Percentiles rank a stretch among this genome's conserved stretches.
Conservation (phyloP, 257 asterid species). For the Scutellaria minor region DNA sequence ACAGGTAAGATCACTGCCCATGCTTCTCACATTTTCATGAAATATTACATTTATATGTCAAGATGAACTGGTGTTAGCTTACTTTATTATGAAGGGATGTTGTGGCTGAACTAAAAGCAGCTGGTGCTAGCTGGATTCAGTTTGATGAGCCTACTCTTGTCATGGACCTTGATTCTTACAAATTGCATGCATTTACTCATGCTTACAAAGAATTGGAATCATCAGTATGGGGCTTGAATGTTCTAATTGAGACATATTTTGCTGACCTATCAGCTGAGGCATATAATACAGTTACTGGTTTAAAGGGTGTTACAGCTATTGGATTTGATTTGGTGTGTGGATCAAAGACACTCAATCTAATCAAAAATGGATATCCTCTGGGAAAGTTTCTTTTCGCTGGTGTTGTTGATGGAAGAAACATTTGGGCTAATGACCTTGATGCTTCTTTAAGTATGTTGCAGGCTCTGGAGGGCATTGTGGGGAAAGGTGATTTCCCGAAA, state of each 20-base stretch:
- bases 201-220: conserved; percentile 70
- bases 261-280: conserved; percentile 73
- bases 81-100: conserved; percentile 61
- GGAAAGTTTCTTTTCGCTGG: conserved; percentile 83
- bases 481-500: conserved; percentile 54
- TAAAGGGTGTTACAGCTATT: conserved; percentile 71
- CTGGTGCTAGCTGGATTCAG: conserved; percentile 87
- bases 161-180: conserved; percentile 67
- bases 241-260: conserved; percentile 76
- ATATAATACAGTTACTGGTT: conserved; percentile 55
- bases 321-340: conserved; percentile 88
- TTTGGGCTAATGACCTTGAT: conserved; percentile 86
- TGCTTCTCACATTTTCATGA: no score
- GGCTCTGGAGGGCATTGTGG: conserved; percentile 65
- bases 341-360: conserved; percentile 61
- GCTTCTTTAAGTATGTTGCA: conserved; percentile 63
- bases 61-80: conserved; percentile 13
- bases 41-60: neutral
- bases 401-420: conserved; percentile 86
- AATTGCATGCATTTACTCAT: conserved; percentile 62
- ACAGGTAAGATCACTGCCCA: conserved; percentile 52
- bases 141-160: conserved; percentile 86
- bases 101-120: conserved; percentile 73
- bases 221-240: conserved; percentile 62
- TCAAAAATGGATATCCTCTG: conserved; percentile 67